Evolutionary conservation across 2,329 filamentous ascomycete species (phyloP).

Genomic region (Lomentospora prolificans): DNA sequence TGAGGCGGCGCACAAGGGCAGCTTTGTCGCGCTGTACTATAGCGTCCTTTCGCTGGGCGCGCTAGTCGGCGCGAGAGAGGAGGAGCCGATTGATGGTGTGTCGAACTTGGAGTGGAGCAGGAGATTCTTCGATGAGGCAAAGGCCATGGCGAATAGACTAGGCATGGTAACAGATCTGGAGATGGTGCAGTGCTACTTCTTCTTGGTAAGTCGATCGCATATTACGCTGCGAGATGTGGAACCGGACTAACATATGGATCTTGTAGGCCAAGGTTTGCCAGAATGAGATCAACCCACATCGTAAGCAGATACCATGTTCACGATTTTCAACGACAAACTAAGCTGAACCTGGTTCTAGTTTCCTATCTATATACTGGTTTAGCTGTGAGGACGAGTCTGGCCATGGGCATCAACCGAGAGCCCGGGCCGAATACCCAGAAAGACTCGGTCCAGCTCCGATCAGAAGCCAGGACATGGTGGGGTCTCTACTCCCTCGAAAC

Average conservation of each 20-base stretch:
- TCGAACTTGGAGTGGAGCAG: conserved; percentile 35
- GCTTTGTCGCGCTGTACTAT: conserved; percentile 36
- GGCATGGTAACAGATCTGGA: conserved; percentile 35
- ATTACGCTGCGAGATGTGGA: no score
- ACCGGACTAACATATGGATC: no score
- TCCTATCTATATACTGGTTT: conserved; percentile 39
- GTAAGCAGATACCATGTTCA: conserved; percentile 18
- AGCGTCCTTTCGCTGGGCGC: conserved; percentile 35
- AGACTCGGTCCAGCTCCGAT: conserved; percentile 20
- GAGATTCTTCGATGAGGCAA: conserved; percentile 32
- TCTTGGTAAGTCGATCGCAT: conserved; percentile 34
- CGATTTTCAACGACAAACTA: background rate
- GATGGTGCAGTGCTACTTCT: conserved; percentile 35
- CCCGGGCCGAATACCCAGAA: conserved; percentile 19
- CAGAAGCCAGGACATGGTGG: conserved; percentile 35
- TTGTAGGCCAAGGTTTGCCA: conserved; percentile 36
- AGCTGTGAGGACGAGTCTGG: conserved; percentile 34
- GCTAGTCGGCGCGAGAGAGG: conserved; percentile 31
- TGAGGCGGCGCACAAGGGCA: conserved; percentile 17
- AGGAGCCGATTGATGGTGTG: conserved; percentile 30
- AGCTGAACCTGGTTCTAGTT: conserved; percentile 12
- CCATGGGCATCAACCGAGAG: conserved; percentile 36
- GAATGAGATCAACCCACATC: conserved; percentile 36
- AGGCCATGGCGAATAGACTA: conserved; percentile 25
- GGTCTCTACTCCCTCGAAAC: background rate